Base-by-base conservation (phyloP, 805 yeast genomes). In the Candida krabiensis region DNA sequence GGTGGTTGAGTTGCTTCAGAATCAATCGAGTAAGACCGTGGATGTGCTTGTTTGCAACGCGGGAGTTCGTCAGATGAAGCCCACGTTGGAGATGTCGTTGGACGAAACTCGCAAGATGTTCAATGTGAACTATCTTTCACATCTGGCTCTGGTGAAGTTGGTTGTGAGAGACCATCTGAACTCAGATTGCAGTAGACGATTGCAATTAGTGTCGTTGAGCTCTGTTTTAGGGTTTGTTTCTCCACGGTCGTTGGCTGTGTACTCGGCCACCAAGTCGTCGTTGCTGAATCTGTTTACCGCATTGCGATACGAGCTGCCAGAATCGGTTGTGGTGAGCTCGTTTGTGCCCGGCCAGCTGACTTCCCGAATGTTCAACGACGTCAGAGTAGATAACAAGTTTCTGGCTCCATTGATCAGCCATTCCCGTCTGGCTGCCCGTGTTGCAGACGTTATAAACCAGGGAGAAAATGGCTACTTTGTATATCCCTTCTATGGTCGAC, bases 281-380 rank as follows among this genome's bases (percentile, higher is more conserved):
- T 42, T 64, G 17, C 52, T 64, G 9, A 70, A 67, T 46, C 43
- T 71, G 7, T 70, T 73, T 44, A 80, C 75, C 45, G 63, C 74
- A 1, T 37, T 77, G 19, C 42, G 64, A 4, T 63, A 63, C 29
- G 83, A 77, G 43, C 37, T 66, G 5, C 53, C 63, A 0, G 33
- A 37, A 2, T 38, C 49, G 9, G 45, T 75, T 3, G 49, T 66
- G 4, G 43, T 67, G 19, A 58, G 71, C 12, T 51, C 70, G 9
- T 69, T 75, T 5, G 43, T 66, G 2, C 79, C 81, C 0, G 83
- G 83, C 2, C 82, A 77, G 50, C 51, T 77, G 21, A 59, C 65
- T 30, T 63, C 77, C 0, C 52, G 49, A 8, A 74, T 77, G 80
- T 77, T 77, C 46, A 46, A 49, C 2, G 79, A 75, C 46, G 70